These are phyloP conservation scores for Eutrema japonicum DNA, from an alignment of 345 rosid genomes.

Conservation along the genomic window DNA sequence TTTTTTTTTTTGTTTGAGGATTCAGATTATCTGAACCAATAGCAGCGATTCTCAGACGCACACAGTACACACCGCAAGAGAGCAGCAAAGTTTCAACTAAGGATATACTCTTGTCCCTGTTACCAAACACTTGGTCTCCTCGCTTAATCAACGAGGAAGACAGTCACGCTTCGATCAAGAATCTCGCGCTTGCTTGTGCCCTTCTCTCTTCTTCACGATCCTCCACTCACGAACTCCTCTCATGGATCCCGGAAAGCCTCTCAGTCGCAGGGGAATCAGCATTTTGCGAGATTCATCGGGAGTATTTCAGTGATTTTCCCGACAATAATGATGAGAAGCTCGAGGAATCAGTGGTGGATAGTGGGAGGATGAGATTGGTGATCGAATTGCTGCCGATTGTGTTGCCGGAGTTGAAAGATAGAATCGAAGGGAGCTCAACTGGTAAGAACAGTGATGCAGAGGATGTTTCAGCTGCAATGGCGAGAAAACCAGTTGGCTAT, in stretches of 20 bases:
- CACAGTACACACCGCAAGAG: conserved; percentile 55
- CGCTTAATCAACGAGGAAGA: conserved; percentile 30
- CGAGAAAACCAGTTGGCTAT: conserved; percentile 69
- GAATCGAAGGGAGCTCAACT: conserved; percentile 67
- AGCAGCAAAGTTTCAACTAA: conserved; percentile 51
- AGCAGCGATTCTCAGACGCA: conserved; percentile 48
- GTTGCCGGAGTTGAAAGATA: conserved; percentile 61
- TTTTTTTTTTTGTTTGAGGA: conserved; percentile 8
- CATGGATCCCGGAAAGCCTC: conserved; percentile 65
- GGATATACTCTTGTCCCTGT: conserved; percentile 58
- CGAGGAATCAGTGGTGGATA: conserved; percentile 40
- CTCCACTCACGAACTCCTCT: conserved; percentile 62
- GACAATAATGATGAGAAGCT: conserved; percentile 38
- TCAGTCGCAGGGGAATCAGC: conserved; percentile 44
- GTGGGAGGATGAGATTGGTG: conserved; percentile 47
- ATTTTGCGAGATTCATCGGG: conserved; percentile 51
- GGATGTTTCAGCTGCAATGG: conserved; percentile 63
- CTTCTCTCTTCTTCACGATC: conserved; percentile 60
- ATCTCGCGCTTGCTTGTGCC: conserved; percentile 71
- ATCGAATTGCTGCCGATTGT: conserved; percentile 61
- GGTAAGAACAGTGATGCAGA: conserved; percentile 57
- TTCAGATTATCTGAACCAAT: conserved; percentile 57
- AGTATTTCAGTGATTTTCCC: conserved; percentile 38
- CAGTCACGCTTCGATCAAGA: conserved; percentile 43
- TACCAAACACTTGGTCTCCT: conserved; percentile 42